Evolutionary conservation across 352 stramenopile genomes (phyloP), one percentile per base, ranked within the genome.

Genomic region (Phytopythium aichiense): DNA sequence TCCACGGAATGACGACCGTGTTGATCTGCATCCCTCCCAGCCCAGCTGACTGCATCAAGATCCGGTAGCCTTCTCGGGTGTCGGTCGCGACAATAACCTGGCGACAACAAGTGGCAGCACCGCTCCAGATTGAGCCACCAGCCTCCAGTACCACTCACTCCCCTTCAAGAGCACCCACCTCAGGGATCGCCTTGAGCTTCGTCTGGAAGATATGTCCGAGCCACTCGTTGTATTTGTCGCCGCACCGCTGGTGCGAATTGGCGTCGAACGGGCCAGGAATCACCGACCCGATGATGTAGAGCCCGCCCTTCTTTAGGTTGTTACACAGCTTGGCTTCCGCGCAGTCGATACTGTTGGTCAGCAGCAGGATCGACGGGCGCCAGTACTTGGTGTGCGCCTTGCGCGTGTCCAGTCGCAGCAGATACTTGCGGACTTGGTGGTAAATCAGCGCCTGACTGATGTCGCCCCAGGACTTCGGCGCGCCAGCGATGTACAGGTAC

Each of bases 401-500:
- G 20, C 81, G 64, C 13, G 69, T 63, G 58, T 94, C 84, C 16
- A 94, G 65, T 0, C 80, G 79, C 22, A 94, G 62, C n/a, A 94
- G 58, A 46, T 85, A 89, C 65, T 94, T 94, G 50, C 84, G 78
- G 25, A 89, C 84, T 69, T 92, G 81, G 55, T 94, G 84, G 61
- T 89, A 94, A n/a, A 94, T 89, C 31, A 94, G 66, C n/a, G 84
- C 81, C 54, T 94, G 84, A n/a, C 77, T 85, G 42, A 94, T 87
- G 54, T 91, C 84, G 2, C 84, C 84, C 84, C 84, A 94, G 33
- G 76, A 74, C 25, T 68, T 76, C 20, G 81, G 79, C 1, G 70
- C 60, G 0, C 74, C 73, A 7, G 73, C 85, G 49, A 89, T 66
- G 63, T 82, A 84, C 38, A 92, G 60, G 51, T 91, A 92, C 38